Conservation (phyloP, 768 basidiomycete genomes). For the Amanita phalloides region DNA sequence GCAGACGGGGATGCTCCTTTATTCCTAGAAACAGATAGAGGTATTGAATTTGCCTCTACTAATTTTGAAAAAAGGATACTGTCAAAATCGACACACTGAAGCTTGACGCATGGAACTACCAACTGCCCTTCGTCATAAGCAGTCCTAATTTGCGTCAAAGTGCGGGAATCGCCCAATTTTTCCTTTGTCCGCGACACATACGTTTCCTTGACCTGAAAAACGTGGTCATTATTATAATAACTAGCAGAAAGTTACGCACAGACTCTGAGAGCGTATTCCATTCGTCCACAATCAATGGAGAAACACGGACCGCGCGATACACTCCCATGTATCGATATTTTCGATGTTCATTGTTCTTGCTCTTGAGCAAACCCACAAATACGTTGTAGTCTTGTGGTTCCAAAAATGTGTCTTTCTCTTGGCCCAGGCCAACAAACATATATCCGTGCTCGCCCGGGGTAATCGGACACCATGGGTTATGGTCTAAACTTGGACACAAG, state of each 20-base stretch:
- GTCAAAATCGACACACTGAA: conserved; percentile 36
- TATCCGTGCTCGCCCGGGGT: conserved; percentile 40
- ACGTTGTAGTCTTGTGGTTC: conserved; percentile 29
- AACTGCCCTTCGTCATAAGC: conserved; percentile 35
- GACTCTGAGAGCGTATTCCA: conserved; percentile 30
- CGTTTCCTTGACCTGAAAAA: conserved; percentile 19
- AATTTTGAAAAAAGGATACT: conserved; percentile 24
- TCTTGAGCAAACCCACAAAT: conserved; percentile 31
- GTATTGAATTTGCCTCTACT: conserved; percentile 4
- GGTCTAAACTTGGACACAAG: conserved; percentile 38
- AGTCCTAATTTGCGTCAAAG: conserved; percentile 22
- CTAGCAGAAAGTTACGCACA: conserved; percentile 18
- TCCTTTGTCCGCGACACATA: conserved; percentile 29
- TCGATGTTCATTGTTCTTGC: conserved; percentile 13
- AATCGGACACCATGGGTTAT: conserved; percentile 45
- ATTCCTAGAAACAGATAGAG: background rate
- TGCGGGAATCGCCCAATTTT: conserved; percentile 24
- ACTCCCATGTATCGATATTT: conserved; percentile 35
- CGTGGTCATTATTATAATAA: background rate
- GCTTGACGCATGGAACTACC: conserved; percentile 35
- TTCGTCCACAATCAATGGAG: conserved; percentile 31
- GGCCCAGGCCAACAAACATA: conserved; percentile 44
- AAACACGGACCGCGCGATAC: conserved; percentile 32
- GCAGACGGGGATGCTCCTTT: background rate
- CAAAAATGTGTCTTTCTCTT: conserved; percentile 30